Evolutionary conservation across 2,329 filamentous ascomycete species (phyloP), one percentile per base, ranked within the genome.

Genomic region (Alternaria gansuensis): DNA sequence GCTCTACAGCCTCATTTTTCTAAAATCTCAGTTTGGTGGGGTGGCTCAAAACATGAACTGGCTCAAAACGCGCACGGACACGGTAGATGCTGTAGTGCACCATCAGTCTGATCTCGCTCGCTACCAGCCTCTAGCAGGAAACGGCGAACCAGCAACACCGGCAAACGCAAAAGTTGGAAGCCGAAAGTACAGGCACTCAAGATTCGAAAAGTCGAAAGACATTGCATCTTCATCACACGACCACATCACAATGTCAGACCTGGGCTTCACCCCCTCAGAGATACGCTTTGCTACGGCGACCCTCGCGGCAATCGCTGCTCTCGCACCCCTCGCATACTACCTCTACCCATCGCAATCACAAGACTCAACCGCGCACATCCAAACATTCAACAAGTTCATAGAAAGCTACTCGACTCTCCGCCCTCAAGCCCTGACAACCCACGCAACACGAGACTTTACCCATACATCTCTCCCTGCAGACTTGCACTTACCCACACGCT

Each of bases 341-440:
- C 54, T 70, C 33, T 59, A 51, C 28, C 36, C 62, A 53, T 41
- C 50, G 2, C 57, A 56, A n/a, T 37, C 56, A 2, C 65, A 63
- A 61, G 58, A 65, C 28, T 49, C 57, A 28, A 67, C 60, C 17
- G 53, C 58, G 26, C 69, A 74, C 31, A 46, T 76, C 36, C 55
- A 65, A 11, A 77, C 73, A 0, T 75, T 73, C 53, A 63, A 68
- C 54, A 62, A 63, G 10, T 66, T 79, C 33, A 71, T 82, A 33
- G 64, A 73, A 8, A 77, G 76, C 56, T 82, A 82, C 57, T 68
- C 71, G 44, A 79, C 76, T 33, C 76, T 81, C 3, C 78, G 76
- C 1, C 72, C 78, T 5, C 59, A 75, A 24, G 72, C 73, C n/a
- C 74, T 83, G 21, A 71, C 78, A 14, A 62, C 69, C 7, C 68